These are phyloP conservation scores for Trametes sanguinea DNA, from an alignment of 768 basidiomycete species.

Conservation along the genomic window DNA sequence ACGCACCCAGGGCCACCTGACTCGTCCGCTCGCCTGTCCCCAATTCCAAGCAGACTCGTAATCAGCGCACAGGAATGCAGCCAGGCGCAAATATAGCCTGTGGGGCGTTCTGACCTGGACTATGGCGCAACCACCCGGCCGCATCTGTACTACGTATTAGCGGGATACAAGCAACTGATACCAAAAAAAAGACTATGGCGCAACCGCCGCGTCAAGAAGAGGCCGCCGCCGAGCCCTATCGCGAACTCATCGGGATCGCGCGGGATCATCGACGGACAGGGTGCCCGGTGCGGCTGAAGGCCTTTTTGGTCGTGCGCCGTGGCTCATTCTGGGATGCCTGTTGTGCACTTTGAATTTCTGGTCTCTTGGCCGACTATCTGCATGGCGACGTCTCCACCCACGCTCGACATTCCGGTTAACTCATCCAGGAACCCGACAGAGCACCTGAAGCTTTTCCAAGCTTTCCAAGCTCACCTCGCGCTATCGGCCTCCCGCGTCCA, in stretches of 20 bases:
- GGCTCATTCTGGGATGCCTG: no score
- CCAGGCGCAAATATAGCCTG: not conserved
- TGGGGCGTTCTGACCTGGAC: not conserved
- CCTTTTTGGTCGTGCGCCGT: no score
- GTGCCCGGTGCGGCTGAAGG: not conserved
- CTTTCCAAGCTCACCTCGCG: no score
- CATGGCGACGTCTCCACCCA: not conserved
- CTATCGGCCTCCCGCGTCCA: not conserved
- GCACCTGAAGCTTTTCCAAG: not conserved
- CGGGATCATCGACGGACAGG: not conserved
- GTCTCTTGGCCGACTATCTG: not conserved
- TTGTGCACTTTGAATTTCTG: no score
- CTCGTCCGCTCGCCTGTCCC: not conserved
- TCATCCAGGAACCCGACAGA: not conserved
- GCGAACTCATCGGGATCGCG: not conserved
- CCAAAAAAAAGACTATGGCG: no score
- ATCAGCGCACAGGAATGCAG: not conserved
- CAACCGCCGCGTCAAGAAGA: not conserved
- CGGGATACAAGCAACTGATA: no score
- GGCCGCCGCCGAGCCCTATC: not conserved
- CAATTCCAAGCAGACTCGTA: not conserved
- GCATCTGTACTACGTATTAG: no score
- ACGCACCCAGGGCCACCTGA: conserved; percentile 12
- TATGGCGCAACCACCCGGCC: not conserved
- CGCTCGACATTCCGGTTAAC: not conserved